Percentiles rank a stretch among this genome's conserved stretches.
Conservation (phyloP, 441 rosid species). For the Erodium trifolium region DNA sequence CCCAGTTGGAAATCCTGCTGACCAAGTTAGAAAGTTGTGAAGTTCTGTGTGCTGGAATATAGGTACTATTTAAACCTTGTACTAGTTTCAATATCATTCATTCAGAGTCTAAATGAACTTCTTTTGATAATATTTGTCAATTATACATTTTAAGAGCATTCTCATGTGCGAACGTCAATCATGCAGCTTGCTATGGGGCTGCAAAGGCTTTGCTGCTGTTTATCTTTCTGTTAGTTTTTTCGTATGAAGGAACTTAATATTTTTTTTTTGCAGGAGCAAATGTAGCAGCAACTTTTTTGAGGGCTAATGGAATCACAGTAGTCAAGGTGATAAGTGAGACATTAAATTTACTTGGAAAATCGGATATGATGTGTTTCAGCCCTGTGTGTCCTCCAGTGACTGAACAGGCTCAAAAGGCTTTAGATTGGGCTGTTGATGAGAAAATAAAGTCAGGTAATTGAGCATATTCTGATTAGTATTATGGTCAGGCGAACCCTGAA, state of each 20-base stretch:
- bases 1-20: no score
- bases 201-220: neutral
- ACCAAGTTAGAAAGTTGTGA: neutral
- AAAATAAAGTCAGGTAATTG: constrained; percentile 69
- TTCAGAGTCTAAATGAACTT: neutral
- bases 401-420: constrained; percentile 65
- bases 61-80: neutral
- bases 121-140: neutral
- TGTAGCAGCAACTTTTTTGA: constrained; percentile 70
- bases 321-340: constrained; percentile 65
- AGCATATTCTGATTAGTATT: neutral
- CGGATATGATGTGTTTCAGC: constrained; percentile 58
- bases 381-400: constrained; percentile 84
- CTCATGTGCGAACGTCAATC: neutral
- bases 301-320: constrained; percentile 64
- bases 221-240: neutral
- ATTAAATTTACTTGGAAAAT: constrained; percentile 61
- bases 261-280: constrained; percentile 50
- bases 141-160: neutral
- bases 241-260: neutral
- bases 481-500: neutral
- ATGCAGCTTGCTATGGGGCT: neutral
- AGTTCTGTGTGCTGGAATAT: neutral
- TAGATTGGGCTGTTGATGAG: constrained; percentile 75
- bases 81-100: neutral